Evolutionary conservation across 129 eudicot genomes (phyloP).

Genomic region (Pittosporum tobira): DNA sequence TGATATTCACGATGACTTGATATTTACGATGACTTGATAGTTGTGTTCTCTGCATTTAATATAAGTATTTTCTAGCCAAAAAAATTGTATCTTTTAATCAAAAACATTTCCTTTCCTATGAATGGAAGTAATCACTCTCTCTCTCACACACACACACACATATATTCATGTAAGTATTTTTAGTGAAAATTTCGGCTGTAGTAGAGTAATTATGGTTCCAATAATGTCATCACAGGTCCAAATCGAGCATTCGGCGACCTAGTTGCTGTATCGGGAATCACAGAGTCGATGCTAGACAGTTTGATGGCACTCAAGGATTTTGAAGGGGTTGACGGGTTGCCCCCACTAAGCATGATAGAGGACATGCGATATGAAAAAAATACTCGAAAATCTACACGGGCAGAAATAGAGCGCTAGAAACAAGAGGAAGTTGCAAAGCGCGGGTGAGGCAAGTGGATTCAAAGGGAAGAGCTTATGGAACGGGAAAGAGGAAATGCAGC

Average conservation of each 20-base stretch:
- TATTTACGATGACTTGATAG: background rate
- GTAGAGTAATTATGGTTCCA: background rate
- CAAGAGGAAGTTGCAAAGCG: constrained; percentile 69
- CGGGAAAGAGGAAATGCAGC: constrained; percentile 89
- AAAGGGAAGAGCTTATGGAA: constrained; percentile 91
- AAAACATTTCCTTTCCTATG: too few species aligned
- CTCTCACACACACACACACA: too few species aligned
- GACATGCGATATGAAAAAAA: constrained; percentile 59
- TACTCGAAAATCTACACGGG: constrained; percentile 43
- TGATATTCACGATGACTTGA: background rate
- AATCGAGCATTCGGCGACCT: constrained; percentile 90
- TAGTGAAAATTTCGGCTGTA: too few species aligned
- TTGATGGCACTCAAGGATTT: constrained; percentile 77
- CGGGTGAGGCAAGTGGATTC: constrained; percentile 66
- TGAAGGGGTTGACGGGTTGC: constrained; percentile 69
- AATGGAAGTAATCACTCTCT: background rate
- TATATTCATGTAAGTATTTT: background rate
- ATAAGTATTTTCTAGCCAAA: background rate
- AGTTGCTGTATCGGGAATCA: constrained; percentile 78
- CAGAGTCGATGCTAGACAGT: constrained; percentile 89
- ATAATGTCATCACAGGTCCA: constrained; percentile 44
- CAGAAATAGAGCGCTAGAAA: constrained; percentile 67
- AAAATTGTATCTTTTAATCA: background rate
- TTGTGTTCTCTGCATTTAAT: background rate
- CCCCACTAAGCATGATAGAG: constrained; percentile 68